Evolutionary conservation across 2,329 filamentous ascomycete species (phyloP).

Genomic region (Neonectria coccinea): DNA sequence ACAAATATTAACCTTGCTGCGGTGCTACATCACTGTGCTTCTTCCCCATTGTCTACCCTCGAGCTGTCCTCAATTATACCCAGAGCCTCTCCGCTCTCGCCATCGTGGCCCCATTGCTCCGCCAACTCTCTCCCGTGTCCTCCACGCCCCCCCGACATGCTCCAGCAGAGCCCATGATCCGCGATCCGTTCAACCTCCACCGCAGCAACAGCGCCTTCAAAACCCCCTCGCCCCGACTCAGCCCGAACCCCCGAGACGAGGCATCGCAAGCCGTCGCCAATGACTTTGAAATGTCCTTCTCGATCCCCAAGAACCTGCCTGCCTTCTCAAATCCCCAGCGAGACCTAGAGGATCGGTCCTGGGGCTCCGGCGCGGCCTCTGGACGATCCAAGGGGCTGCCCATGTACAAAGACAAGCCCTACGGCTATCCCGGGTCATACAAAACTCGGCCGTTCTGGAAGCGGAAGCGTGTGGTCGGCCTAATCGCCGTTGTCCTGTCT

Average conservation of each 20-base stretch:
- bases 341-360: constrained; percentile 73
- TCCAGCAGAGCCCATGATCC: constrained; percentile 52
- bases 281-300: constrained; percentile 72
- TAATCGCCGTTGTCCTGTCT: constrained; percentile 66
- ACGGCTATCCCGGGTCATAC: constrained; percentile 71
- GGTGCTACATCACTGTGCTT: neutral
- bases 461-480: constrained; percentile 69
- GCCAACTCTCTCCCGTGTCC: constrained; percentile 2
- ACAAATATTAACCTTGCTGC: neutral
- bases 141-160: constrained; percentile 42
- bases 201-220: constrained; percentile 59
- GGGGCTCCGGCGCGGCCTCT: constrained; percentile 62
- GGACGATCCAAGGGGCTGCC: constrained; percentile 67
- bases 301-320: constrained; percentile 76
- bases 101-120: constrained; percentile 5
- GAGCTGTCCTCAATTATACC: neutral
- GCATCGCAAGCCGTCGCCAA: constrained; percentile 62
- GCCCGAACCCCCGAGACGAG: constrained; percentile 58
- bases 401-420: constrained; percentile 99
- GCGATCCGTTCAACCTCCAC: constrained; percentile 60
- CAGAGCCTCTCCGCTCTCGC: neutral
- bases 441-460: constrained; percentile 69
- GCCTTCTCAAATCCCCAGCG: constrained; percentile 75
- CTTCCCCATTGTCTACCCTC: neutral
- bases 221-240: constrained; percentile 60